These are phyloP conservation scores for Fusarium kyushuense DNA, from an alignment of 2,329 filamentous ascomycete genomes.

Conservation along the genomic window DNA sequence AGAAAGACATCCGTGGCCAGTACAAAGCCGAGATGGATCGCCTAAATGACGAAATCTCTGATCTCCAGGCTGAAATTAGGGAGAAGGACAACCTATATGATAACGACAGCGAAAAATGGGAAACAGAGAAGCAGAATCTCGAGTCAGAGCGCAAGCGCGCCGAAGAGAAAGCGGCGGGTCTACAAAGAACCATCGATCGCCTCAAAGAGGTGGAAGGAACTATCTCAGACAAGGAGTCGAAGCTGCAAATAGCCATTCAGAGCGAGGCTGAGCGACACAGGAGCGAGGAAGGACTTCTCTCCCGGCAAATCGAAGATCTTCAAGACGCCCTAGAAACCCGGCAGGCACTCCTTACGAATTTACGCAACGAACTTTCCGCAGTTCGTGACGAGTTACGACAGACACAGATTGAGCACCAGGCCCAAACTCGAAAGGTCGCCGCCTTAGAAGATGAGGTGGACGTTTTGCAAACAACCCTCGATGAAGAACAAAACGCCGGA, in stretches of 20 bases:
- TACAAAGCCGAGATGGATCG: constrained; percentile 62
- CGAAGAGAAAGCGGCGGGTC: constrained; percentile 74
- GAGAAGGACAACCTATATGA: constrained; percentile 78
- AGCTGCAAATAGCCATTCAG: constrained; percentile 74
- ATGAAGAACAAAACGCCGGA: constrained; percentile 45
- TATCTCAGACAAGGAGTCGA: constrained; percentile 75
- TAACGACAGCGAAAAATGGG: constrained; percentile 79
- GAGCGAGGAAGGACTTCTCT: constrained; percentile 76
- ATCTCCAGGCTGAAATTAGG: constrained; percentile 72
- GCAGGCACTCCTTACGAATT: constrained; percentile 72
- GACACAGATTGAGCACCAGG: constrained; percentile 71
- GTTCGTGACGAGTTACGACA: constrained; percentile 78
- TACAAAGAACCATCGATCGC: constrained; percentile 78
- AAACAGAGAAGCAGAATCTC: constrained; percentile 71
- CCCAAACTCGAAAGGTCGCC: constrained; percentile 73
- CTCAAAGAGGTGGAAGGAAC: constrained; percentile 76
- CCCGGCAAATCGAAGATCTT: constrained; percentile 79
- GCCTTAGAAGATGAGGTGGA: constrained; percentile 82
- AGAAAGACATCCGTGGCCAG: constrained; percentile 66
- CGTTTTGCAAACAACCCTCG: constrained; percentile 66
- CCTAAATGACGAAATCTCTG: constrained; percentile 69
- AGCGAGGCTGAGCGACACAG: constrained; percentile 79
- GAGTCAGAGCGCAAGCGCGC: constrained; percentile 74
- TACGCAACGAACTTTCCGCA: constrained; percentile 73
- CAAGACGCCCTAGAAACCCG: constrained; percentile 77